Conservation (phyloP, 176 grass and related monocot species). For the Paspalum vaginatum region DNA sequence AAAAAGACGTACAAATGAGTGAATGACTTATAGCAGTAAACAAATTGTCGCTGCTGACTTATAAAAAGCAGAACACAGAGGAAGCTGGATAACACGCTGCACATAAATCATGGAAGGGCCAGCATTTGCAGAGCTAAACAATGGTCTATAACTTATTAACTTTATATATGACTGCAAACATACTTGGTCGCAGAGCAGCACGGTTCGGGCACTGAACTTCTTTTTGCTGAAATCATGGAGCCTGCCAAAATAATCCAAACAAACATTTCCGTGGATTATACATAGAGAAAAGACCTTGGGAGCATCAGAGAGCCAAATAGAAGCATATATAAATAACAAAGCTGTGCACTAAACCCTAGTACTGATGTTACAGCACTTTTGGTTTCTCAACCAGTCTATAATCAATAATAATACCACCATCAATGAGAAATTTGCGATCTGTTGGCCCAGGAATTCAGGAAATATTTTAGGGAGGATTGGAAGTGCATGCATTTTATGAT, state of each 20-base stretch:
- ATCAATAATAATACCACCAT: background rate
- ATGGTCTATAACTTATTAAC: background rate
- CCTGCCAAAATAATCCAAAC: conserved; percentile 46
- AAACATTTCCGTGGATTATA: conserved; percentile 3
- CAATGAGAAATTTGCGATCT: background rate
- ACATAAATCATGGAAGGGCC: conserved; percentile 12
- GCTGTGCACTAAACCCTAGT: conserved; percentile 12
- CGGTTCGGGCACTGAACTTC: conserved; percentile 82
- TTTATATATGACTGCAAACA: conserved; percentile 26
- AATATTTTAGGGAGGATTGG: conserved; percentile 6
- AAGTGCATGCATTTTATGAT: background rate
- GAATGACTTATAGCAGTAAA: conserved; percentile 16
- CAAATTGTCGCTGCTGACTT: background rate
- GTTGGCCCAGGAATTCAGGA: background rate
- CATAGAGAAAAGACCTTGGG: background rate
- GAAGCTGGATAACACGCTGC: conserved; percentile 10
- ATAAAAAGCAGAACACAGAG: conserved; percentile 18
- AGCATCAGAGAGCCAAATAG: conserved; percentile 5
- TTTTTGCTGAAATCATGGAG: conserved; percentile 88
- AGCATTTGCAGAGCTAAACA: background rate
- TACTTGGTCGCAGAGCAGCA: conserved; percentile 98
- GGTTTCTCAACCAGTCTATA: conserved; percentile 29
- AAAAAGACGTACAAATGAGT: conserved; percentile 35
- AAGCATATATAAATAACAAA: conserved; percentile 29
- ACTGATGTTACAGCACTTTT: conserved; percentile 11